Base-by-base conservation (phyloP, 495 filamentous ascomycete genomes). In the Neurospora cerealis region DNA sequence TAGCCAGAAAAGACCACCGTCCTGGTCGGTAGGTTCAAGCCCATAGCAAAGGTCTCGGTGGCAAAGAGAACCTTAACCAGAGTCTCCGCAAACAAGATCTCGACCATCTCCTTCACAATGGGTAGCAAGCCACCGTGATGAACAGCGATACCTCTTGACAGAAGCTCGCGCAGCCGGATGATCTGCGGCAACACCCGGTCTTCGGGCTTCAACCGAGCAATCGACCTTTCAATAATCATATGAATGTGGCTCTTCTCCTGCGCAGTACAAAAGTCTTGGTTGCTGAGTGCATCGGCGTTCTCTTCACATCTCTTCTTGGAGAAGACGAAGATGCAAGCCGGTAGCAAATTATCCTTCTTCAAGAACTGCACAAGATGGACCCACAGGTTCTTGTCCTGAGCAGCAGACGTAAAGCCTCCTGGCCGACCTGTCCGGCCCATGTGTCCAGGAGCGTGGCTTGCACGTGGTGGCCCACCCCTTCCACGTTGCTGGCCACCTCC, bases 11-110 rank as follows among this genome's bases (percentile, higher is more conserved):
- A 99, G 11, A 97, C 95, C 3, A 99, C 96, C 2, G 96, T 99
- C 75, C 96, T 88, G 9, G 96, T 99, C 17, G 96, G 96, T 72
- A 99, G 83, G 78, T 99, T 99, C 28, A 99, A 83, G 44, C 96
- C 96, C 96, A 99, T 99, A 38, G 96, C 96, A 82, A 99, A 99
- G 0, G 96, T 99, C 80, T 99, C 96, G 0, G 96, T 99, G 1
- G 96, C 96, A 78, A 99, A 99, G 19, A 99, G 87, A 17, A 98
- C 92, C 81, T 98, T 99, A 39, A 99, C 96, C 71, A 99, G 80
- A 0, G 95, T 96, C 79, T 91, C 93, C 0, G 96, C 96, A 78
- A 99, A 99, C 34, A 99, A 83, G 72, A 99, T 97, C 83, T 99
- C 96, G 7, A 99, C 96, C 39, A 98, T 88, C 82, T 99, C 96